These are phyloP conservation scores for Candida odintsovae DNA, from an alignment of 805 yeast species.

Conservation along the genomic window DNA sequence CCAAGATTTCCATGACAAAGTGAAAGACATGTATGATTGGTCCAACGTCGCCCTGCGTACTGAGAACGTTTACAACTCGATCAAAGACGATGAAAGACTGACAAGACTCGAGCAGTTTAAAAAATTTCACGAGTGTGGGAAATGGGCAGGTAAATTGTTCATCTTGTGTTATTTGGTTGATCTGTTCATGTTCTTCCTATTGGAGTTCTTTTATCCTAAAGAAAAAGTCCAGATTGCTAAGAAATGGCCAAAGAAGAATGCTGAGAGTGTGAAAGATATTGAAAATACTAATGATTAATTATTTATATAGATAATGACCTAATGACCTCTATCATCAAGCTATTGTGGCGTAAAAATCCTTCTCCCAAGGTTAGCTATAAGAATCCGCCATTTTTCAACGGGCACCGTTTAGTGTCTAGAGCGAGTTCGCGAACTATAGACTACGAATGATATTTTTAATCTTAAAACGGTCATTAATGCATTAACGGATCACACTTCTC, in stretches of 20 bases:
- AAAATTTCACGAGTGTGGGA: slow-evolving; percentile 63
- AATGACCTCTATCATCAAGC: neutral
- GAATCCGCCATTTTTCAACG: too few species aligned
- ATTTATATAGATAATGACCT: neutral
- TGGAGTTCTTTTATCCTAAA: slow-evolving; percentile 70
- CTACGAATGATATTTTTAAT: too few species aligned
- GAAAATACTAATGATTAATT: neutral
- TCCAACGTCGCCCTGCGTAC: slow-evolving; percentile 81
- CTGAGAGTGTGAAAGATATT: neutral
- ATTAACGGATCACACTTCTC: neutral
- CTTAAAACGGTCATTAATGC: neutral
- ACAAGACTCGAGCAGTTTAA: slow-evolving; percentile 49
- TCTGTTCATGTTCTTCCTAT: slow-evolving; percentile 50
- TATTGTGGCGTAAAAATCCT: neutral
- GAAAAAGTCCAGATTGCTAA: slow-evolving; percentile 63
- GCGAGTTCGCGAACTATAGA: too few species aligned
- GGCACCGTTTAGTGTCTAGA: too few species aligned
- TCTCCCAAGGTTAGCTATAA: too few species aligned
- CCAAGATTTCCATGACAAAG: slow-evolving; percentile 68
- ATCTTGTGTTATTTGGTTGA: slow-evolving; percentile 80
- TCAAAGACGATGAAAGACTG: slow-evolving; percentile 28
- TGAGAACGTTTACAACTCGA: slow-evolving; percentile 65
- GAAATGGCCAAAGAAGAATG: slow-evolving; percentile 62
- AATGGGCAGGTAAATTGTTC: slow-evolving; percentile 83
- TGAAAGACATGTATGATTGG: slow-evolving; percentile 88